Evolutionary conservation across 148 eudicot species (phyloP), one percentile per base, ranked within the genome.

Genomic region (Rhododendron williamsianum): DNA sequence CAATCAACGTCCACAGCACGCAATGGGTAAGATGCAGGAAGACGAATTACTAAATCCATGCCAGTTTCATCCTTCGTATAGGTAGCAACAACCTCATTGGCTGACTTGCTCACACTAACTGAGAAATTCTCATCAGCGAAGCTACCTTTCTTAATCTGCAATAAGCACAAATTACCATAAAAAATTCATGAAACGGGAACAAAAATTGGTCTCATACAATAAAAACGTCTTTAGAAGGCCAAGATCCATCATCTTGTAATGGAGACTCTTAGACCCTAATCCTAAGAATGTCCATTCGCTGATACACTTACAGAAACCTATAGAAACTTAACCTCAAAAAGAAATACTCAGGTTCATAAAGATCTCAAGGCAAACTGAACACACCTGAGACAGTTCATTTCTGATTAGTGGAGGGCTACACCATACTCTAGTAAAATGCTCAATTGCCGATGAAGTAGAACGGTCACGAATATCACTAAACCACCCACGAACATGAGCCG

Each of bases 51-150:
- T 86, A 97, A 90, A 91, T 97, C 98, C 98, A 97, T 94, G 84
- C 94, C 93, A 13, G 98, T 93, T 88, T 97, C 99, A 82, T 97
- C 99, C 92, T 97, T 97, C 60, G 96, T 95, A 86, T 97, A 97
- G n/a, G 99, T 97, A 85, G 99, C 99, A 85, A 97, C 90, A 13
- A 97, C 96, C 90, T 97, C 99, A 90, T 94, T 93, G 86, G 96
- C 98, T 58, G 99, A 93, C 86, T 97, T 97, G 90, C 98, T 95
- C 85, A 97, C 98, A 88, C 92, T 92, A n/a, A 97, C 94, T 9
- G 98, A 92, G 84, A 97, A 97, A 87, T 89, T 92, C 74, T 95
- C 99, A 86, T 97, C 98, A 77, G 92, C 90, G 77, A 93, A 92
- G 86, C 91, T 91, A 72, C 94, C 93, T 86, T 94, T 93, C 91